These are phyloP conservation scores for Yamadazyma tumulicola DNA, from an alignment of 805 yeast genomes.

Conservation along the genomic window DNA sequence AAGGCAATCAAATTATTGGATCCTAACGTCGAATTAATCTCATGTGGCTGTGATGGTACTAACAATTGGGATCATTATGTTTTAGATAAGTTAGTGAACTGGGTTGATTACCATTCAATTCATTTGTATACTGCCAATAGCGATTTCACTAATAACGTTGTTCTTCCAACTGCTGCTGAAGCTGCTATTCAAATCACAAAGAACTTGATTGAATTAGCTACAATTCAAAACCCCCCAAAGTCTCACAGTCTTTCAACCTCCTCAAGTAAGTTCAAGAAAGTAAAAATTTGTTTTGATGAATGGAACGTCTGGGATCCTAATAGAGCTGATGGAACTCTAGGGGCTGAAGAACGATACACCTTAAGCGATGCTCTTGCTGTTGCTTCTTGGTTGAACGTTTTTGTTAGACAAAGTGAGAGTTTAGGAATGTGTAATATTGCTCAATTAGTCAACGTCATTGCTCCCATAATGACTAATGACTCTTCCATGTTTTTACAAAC, in stretches of 20 bases:
- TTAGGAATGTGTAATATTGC: slow-evolving; percentile 34
- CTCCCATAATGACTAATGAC: slow-evolving; percentile 30
- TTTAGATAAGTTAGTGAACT: slow-evolving; percentile 19
- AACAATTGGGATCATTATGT: slow-evolving; percentile 27
- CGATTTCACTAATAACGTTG: slow-evolving; percentile 23
- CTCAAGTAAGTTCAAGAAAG: slow-evolving; percentile 8
- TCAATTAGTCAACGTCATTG: slow-evolving; percentile 31
- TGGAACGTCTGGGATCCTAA: slow-evolving; percentile 36
- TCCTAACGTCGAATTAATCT: slow-evolving; percentile 20
- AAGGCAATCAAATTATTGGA: slow-evolving; percentile 30
- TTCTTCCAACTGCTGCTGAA: slow-evolving; percentile 29
- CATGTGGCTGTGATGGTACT: slow-evolving; percentile 28
- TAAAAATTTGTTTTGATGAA: slow-evolving; percentile 30
- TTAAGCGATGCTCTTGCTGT: slow-evolving; percentile 31
- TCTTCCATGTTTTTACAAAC: slow-evolving; percentile 24
- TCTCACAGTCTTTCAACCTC: slow-evolving; percentile 9
- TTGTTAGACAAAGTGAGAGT: slow-evolving; percentile 24
- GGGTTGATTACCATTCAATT: slow-evolving; percentile 27
- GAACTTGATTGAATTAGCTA: slow-evolving; percentile 24
- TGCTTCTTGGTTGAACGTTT: slow-evolving; percentile 31
- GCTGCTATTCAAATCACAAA: slow-evolving; percentile 25
- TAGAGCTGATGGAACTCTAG: slow-evolving; percentile 25
- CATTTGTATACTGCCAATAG: slow-evolving; percentile 26
- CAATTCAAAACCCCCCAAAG: slow-evolving; percentile 15
- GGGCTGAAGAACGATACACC: slow-evolving; percentile 28